phyloP scores from a whole-genome alignment of 805 yeast genomes.

The Wickerhamiella azyma region DNA sequence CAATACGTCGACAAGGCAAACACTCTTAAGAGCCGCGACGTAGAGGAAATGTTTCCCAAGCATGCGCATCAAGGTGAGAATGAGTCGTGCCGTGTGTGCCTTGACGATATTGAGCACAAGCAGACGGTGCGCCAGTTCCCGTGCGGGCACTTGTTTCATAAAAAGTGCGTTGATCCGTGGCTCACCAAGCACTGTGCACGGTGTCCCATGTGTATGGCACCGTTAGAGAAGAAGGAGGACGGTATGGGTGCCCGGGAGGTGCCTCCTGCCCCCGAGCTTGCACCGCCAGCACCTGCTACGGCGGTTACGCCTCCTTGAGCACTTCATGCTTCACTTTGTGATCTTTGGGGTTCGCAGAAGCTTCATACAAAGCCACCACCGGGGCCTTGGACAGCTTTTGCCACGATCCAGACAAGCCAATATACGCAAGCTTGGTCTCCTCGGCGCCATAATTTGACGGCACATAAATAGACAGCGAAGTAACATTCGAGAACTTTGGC shows the following conservation, averaged over 20 bases:
- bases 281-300: no score
- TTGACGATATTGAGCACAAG: conserved; percentile 48
- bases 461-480: conserved; percentile 52
- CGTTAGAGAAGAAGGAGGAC: conserved; percentile 28
- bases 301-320: not conserved
- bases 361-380: conserved; percentile 64
- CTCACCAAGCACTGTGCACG: conserved; percentile 58
- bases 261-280: no score
- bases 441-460: conserved; percentile 53
- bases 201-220: conserved; percentile 77
- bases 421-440: conserved; percentile 42
- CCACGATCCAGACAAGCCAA: conserved; percentile 63
- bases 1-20: not conserved
- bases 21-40: not conserved
- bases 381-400: conserved; percentile 44
- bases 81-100: conserved; percentile 55
- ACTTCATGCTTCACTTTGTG: conserved; percentile 34
- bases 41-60: conserved; percentile 1
- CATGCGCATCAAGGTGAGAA: not conserved
- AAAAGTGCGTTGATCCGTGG: conserved; percentile 75
- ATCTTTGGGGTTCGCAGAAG: conserved; percentile 87
- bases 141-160: conserved; percentile 76
- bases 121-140: conserved; percentile 58
- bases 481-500: conserved; percentile 54
- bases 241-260: not conserved